Conservation (phyloP, 148 eudicot species). For the Chenopodium quinoa region DNA sequence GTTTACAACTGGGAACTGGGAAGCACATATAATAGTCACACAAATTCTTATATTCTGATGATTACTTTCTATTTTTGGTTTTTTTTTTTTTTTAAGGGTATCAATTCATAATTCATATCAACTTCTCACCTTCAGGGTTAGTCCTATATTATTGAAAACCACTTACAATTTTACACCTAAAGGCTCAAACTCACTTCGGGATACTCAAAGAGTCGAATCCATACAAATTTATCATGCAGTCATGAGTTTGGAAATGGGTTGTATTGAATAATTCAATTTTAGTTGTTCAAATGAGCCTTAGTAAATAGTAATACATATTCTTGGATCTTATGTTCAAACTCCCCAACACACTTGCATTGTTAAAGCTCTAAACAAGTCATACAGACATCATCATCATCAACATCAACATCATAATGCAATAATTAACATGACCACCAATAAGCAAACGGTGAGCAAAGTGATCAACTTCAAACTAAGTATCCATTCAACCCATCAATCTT, state of each 20-base stretch:
- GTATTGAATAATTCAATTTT: neutral
- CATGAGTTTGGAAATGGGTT: neutral
- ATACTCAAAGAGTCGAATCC: neutral
- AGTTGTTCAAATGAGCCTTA: no score
- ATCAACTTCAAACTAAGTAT: neutral
- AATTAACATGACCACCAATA: neutral
- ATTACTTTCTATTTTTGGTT: neutral
- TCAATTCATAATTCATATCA: no score
- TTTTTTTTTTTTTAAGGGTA: no score
- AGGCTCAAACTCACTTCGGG: neutral
- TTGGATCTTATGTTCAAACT: neutral
- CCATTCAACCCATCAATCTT: neutral
- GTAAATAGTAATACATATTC: neutral
- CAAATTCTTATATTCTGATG: neutral
- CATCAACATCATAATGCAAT: neutral
- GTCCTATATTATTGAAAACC: neutral
- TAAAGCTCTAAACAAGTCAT: neutral
- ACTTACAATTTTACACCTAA: neutral
- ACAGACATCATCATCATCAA: neutral
- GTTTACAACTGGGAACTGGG: no score
- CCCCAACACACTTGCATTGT: neutral
- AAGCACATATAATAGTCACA: neutral
- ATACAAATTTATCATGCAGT: neutral
- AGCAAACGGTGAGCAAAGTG: neutral
- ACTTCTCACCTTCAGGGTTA: neutral